A percentile compares a stretch with the other conserved stretches of the same genome.
phyloP scores from a whole-genome alignment of 75 land plant genomes.

The Larix kaempferi region DNA sequence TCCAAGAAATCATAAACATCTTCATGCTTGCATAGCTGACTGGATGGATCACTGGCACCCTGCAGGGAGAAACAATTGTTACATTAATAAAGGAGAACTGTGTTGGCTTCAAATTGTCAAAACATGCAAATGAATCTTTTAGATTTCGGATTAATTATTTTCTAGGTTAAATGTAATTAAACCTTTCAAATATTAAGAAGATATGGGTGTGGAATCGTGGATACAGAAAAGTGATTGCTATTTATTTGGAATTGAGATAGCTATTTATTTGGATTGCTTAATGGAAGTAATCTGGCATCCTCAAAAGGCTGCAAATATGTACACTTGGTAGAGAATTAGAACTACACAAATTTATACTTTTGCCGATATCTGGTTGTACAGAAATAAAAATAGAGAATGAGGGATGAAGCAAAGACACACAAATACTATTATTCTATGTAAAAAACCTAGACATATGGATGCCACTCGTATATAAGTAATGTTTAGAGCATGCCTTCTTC shows the following conservation, averaged over 20 bases:
- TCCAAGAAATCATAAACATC: constrained; percentile 5
- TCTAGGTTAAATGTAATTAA: neutral
- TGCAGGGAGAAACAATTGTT: neutral
- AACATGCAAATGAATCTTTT: neutral
- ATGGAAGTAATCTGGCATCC: neutral
- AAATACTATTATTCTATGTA: no score
- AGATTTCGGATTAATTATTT: neutral
- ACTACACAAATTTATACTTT: neutral
- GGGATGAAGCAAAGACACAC: no score
- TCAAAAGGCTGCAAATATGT: neutral
- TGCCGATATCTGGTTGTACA: neutral
- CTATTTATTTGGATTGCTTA: neutral
- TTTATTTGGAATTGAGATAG: neutral
- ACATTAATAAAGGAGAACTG: neutral
- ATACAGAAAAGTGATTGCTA: neutral
- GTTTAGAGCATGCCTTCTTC: no score
- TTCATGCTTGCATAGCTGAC: neutral
- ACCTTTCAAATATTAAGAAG: neutral
- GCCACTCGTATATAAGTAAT: neutral
- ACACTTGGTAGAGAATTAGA: neutral
- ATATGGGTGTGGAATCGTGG: neutral
- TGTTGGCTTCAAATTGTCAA: neutral
- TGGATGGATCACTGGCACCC: neutral
- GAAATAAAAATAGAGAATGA: neutral
- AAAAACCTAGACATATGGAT: no score